Evolutionary conservation across 768 basidiomycete genomes (phyloP).

Genomic region (Dictyophora rubrovolvata): DNA sequence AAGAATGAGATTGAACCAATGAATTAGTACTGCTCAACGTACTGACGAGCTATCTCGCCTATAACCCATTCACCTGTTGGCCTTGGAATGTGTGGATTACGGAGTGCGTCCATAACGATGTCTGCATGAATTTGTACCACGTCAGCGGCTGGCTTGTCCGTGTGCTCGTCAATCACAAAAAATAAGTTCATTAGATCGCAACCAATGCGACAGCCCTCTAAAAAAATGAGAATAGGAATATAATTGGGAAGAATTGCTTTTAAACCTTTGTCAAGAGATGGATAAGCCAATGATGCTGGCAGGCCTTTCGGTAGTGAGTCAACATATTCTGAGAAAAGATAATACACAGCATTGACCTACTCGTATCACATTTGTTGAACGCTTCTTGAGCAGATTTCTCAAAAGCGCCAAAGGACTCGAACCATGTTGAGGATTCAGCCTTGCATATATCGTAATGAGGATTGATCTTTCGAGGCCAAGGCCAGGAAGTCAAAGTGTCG

Average conservation of each 20-base stretch:
- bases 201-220: slow-evolving; percentile 23
- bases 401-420: slow-evolving; percentile 27
- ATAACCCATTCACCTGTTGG: not conserved
- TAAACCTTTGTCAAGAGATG: slow-evolving; percentile 25
- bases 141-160: slow-evolving; percentile 28
- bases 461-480: slow-evolving; percentile 33
- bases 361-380: slow-evolving; percentile 33
- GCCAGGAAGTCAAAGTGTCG: slow-evolving; percentile 23
- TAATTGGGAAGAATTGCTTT: not conserved
- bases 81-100: slow-evolving; percentile 1
- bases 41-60: not conserved
- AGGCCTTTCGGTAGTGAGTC: slow-evolving; percentile 18
- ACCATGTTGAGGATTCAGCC: slow-evolving; percentile 29
- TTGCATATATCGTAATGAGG: slow-evolving; percentile 26
- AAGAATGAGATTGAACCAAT: not conserved
- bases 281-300: slow-evolving; percentile 30
- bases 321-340: not conserved
- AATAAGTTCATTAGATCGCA: slow-evolving; percentile 44
- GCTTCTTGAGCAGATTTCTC: slow-evolving; percentile 24
- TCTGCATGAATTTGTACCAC: slow-evolving; percentile 23
- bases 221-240: not conserved
- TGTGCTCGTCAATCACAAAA: slow-evolving; percentile 41
- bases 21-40: not conserved
- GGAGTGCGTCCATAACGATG: slow-evolving; percentile 30
- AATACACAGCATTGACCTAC: slow-evolving; percentile 17